A percentile compares a stretch with the other conserved stretches of the same genome.
These are phyloP conservation scores for Xylariomycetidae sp. DNA, from an alignment of 2,329 filamentous ascomycete species.

Conservation along the genomic window DNA sequence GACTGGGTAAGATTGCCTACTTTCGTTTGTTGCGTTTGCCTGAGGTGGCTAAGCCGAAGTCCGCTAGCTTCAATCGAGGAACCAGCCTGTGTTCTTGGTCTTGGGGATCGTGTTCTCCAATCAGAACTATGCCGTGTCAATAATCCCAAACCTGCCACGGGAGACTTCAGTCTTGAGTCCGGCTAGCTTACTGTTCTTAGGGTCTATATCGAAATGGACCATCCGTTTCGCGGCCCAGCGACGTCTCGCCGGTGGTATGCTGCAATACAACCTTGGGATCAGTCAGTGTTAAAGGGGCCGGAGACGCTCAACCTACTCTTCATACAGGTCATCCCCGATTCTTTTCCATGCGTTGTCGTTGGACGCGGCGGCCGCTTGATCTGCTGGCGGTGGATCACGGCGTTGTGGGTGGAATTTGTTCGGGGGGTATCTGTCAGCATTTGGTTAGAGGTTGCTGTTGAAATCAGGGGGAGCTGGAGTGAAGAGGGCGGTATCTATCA, in stretches of 20 bases:
- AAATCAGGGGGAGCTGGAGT: background rate
- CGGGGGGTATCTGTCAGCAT: conserved; percentile 17
- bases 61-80: conserved; percentile 18
- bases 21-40: conserved; percentile 15
- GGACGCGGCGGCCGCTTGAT: background rate
- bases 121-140: too few relatives aligned
- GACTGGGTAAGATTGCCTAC: too few relatives aligned
- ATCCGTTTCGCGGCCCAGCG: conserved; percentile 12
- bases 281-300: too few relatives aligned
- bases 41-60: conserved; percentile 11
- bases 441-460: background rate
- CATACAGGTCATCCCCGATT: conserved; percentile 12
- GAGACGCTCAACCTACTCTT: too few relatives aligned
- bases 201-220: conserved; percentile 20
- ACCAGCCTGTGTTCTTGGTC: conserved; percentile 15
- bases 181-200: conserved; percentile 12
- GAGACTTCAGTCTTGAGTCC: too few relatives aligned
- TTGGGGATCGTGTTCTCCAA: too few relatives aligned
- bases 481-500: too few relatives aligned
- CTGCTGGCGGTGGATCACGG: background rate
- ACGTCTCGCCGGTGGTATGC: conserved; percentile 5
- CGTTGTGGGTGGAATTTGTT: conserved; percentile 17
- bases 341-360: conserved; percentile 3
- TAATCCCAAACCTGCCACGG: too few relatives aligned
- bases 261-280: too few relatives aligned